phyloP scores from a whole-genome alignment of 140 eudicot genomes.

The Ambrosia hybrid region DNA sequence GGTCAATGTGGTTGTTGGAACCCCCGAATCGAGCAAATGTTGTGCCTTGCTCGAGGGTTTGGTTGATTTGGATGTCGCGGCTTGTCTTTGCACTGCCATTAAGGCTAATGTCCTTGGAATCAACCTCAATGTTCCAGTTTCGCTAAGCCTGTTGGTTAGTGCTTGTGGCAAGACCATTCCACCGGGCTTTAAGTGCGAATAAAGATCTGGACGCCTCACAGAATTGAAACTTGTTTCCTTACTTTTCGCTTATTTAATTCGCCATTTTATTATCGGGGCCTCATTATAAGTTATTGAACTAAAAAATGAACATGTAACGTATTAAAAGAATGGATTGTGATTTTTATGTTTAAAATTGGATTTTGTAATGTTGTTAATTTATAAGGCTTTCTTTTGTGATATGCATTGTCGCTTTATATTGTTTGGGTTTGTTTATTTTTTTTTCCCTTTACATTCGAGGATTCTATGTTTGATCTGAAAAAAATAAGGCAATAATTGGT shows the following conservation, averaged over 20 bases:
- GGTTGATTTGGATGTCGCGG: constrained; percentile 51
- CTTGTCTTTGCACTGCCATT: constrained; percentile 47
- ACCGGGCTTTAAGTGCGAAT: constrained; percentile 46
- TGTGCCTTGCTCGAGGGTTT: constrained; percentile 45
- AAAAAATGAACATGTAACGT: constrained; percentile 18
- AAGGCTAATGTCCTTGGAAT: constrained; percentile 49
- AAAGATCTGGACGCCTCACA: neutral
- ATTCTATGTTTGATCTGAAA: neutral
- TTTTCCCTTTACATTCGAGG: neutral
- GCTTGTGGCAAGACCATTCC: constrained; percentile 45
- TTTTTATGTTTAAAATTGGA: constrained; percentile 28
- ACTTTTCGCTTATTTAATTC: constrained; percentile 14
- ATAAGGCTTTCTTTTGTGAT: neutral
- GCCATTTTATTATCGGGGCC: constrained; percentile 7
- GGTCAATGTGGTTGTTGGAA: constrained; percentile 39
- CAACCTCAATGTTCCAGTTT: constrained; percentile 40
- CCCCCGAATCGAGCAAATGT: constrained; percentile 37
- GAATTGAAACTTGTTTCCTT: neutral
- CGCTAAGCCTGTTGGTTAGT: constrained; percentile 45
- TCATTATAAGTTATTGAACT: neutral
- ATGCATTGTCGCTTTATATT: neutral
- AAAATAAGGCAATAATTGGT: neutral
- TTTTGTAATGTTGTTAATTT: constrained; percentile 11
- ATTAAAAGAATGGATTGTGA: constrained; percentile 5
- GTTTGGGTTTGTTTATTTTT: neutral